phyloP scores from a whole-genome alignment of 169 alveolate genomes.

The Eimeria acervulina region DNA sequence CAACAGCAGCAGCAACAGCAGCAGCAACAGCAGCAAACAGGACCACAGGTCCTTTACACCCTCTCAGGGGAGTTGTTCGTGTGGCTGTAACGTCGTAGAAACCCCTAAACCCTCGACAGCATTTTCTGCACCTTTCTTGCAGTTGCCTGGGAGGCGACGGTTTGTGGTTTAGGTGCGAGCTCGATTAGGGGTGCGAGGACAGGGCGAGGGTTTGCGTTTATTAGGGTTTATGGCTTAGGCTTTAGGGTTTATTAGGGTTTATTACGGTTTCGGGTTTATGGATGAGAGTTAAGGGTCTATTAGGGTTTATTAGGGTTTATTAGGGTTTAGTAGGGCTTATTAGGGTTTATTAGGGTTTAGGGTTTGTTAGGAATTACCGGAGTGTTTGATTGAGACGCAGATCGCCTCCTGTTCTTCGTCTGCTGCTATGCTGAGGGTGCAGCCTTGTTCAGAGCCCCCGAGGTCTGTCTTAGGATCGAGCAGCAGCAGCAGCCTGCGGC shows the following conservation, averaged over 20 bases:
- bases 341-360: too few relatives aligned
- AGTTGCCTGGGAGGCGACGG: background rate
- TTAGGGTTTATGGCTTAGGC: background rate
- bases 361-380: background rate
- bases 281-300: too few relatives aligned
- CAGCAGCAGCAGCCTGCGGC: slow-evolving; percentile 80
- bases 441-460: slow-evolving; percentile 72
- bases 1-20: slow-evolving; percentile 5
- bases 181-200: too few relatives aligned
- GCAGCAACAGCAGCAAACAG: background rate
- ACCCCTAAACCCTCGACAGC: background rate
- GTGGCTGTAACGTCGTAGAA: too few relatives aligned
- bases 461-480: slow-evolving; percentile 85
- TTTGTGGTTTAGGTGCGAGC: too few relatives aligned
- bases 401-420: slow-evolving; percentile 56
- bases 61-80: too few relatives aligned
- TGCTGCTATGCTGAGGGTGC: slow-evolving; percentile 69
- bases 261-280: background rate
- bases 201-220: background rate
- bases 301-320: too few relatives aligned
- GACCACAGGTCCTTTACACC: background rate
- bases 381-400: slow-evolving; percentile 30
- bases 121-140: too few relatives aligned
- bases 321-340: too few relatives aligned
- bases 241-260: background rate